Evolutionary conservation across 2,329 filamentous ascomycete species (phyloP).

Genomic region (Penicillium psychrosexuale): DNA sequence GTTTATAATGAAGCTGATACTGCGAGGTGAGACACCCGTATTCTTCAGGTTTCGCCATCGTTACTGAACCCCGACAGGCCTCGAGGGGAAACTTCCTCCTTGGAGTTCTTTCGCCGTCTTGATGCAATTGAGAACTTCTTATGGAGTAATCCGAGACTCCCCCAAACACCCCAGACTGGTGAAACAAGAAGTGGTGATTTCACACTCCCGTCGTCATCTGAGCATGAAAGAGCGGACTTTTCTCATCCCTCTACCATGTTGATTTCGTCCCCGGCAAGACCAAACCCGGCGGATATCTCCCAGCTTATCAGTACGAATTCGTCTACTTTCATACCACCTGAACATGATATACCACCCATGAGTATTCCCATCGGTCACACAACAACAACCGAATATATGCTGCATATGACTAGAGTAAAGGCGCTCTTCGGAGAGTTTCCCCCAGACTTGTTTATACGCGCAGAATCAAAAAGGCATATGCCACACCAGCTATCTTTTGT

Average conservation of each 20-base stretch:
- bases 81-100: constrained; percentile 4
- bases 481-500: constrained; percentile 3
- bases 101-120: constrained; percentile 6
- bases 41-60: too few species aligned
- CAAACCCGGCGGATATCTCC: constrained; percentile 1
- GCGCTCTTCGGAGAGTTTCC: constrained; percentile 5
- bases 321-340: constrained; percentile 2
- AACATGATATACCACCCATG: constrained; percentile 7
- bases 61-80: not conserved
- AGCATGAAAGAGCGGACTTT: not conserved
- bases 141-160: constrained; percentile 1
- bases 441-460: constrained; percentile 9
- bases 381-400: constrained; percentile 8
- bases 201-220: not conserved
- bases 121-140: constrained; percentile 6
- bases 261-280: constrained; percentile 2
- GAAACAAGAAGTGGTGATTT: not conserved
- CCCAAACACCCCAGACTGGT: constrained; percentile 3
- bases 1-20: constrained; percentile 5
- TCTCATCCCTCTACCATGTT: not conserved
- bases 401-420: constrained; percentile 7
- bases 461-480: constrained; percentile 5
- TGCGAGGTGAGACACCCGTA: not conserved
- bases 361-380: constrained; percentile 6
- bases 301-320: constrained; percentile 3